phyloP scores from a whole-genome alignment of 2,329 filamentous ascomycete genomes.

The Xylariaceae sp. region DNA sequence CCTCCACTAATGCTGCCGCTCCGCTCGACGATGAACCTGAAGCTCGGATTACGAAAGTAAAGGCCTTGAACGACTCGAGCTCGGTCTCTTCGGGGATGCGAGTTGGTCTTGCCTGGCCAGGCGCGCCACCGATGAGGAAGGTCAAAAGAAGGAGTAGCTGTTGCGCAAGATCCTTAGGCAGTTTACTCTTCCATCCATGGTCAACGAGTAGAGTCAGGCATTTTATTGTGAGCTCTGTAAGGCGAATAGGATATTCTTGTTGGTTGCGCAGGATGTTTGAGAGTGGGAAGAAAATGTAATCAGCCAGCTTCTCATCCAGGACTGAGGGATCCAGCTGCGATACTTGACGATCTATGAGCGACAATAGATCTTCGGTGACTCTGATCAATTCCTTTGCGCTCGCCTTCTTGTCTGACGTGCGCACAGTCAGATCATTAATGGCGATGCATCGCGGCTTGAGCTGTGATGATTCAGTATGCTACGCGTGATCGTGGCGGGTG shows the following conservation, averaged over 20 bases:
- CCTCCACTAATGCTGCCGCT: conserved; percentile 46
- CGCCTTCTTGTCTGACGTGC: conserved; percentile 39
- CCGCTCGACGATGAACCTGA: conserved; percentile 47
- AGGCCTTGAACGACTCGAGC: conserved; percentile 63
- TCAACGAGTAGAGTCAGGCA: conserved; percentile 69
- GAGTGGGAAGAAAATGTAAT: conserved; percentile 92
- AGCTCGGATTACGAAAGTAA: conserved; percentile 60
- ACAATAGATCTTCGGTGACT: conserved; percentile 42
- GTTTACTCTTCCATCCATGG: conserved; percentile 70
- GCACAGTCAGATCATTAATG: conserved; percentile 53
- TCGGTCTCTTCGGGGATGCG: conserved; percentile 67
- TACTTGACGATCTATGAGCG: conserved; percentile 42
- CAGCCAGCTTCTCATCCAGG: conserved; percentile 77
- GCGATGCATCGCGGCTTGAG: conserved; percentile 59
- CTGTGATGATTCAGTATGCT: conserved; percentile 34
- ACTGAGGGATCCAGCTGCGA: conserved; percentile 39
- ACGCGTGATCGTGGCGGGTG: background rate
- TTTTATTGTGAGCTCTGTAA: conserved; percentile 70
- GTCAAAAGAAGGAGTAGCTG: conserved; percentile 83
- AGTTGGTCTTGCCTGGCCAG: conserved; percentile 47
- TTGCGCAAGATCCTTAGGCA: conserved; percentile 68
- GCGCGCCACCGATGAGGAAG: conserved; percentile 70
- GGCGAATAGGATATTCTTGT: conserved; percentile 62
- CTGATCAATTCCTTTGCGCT: conserved; percentile 41
- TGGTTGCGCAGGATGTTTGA: conserved; percentile 78